Base-by-base conservation (phyloP, 768 basidiomycete species). In the Tulasnella sp. region DNA sequence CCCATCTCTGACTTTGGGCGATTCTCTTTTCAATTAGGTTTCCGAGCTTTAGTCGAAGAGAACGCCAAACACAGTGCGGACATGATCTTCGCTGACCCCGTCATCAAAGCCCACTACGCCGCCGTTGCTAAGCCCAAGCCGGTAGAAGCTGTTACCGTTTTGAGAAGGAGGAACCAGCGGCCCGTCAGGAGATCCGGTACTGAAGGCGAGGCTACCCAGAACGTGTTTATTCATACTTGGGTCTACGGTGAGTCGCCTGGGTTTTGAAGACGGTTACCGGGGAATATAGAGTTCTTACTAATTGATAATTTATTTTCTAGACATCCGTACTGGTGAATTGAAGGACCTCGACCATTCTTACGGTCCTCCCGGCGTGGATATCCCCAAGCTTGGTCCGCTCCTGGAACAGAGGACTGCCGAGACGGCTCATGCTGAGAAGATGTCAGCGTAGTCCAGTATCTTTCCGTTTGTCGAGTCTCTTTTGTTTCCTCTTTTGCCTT, bases 31-130 rank as follows among this genome's bases (percentile, higher is more conserved):
- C 19, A 19, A 38, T 49, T 72, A 76, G 77, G 77, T 36, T 78
- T 76, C 75, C 75, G 77, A 12, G 77, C 77, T 22, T 45, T 78
- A 11, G 67, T 78, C 52, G 77, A 78, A 58, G 77, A 78, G 74
- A 76, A 78, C 54, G 77, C 71, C 37, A 78, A 78, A 39, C 75
- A 49, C 29, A 49, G 42, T n/a, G 77, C 71, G 12, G 34, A 76
- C 58, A 29, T 39, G 31, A 76, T 78, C 45, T 38, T 40, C 29
- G 40, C 64, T 12, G 69, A 70, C 52, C 58, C 75, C 25, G 68
- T 78, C n/a, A 75, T 78, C 40, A 40, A 72, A n/a, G n/a, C 34
- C 71, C 37, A 34, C 40, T 52, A 78, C 40, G 67, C 42, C 25
- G 40, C 29, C n/a, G 22, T n/a, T 25, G 54, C 29, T 9, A 58